Evolutionary conservation across 805 yeast species (phyloP), one percentile per base, ranked within the genome.

Genomic region (Blastobotrys americana): DNA sequence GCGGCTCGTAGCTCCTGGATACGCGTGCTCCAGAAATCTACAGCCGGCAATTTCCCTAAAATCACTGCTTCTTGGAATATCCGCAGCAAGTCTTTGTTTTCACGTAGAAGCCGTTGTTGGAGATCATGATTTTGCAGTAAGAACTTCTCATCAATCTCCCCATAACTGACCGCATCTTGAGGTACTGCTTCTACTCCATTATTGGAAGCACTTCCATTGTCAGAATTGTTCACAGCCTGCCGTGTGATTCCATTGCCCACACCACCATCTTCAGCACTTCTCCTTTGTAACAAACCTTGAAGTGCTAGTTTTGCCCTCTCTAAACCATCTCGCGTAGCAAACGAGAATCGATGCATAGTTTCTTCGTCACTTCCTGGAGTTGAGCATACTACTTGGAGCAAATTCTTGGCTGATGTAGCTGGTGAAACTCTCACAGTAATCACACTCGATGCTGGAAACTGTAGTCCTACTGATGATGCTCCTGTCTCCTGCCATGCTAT

Each of bases 11-110:
- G 64, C 20, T 83, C 71, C 55, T 86, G 85, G 8, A 88, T 69
- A 51, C 97, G 68, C 4, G 89, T 81, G 1, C 79, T 71, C 97
- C 97, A 89, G 63, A 89, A 89, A 55, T 88, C 87, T 34, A 76
- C 76, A 0, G 94, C 85, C 3, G 86, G 81, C 37, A 90, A 66
- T 15, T 85, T 83, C 6, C 66, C 66, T 5, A 52, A 44, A 49
- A 88, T 86, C 4, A 93, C 97, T 0, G 96, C 82, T 48, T 86
- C 95, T 39, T 89, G 81, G 60, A 93, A 93, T 2, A 83, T 78
- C 46, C 77, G 74, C 69, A 86, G 77, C 43, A 93, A 68, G 5
- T 66, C 67, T 41, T 80, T 76, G 57, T 88, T 84, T 48, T 82
- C 83, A 45, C 79, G 69, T 21, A 93, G 68, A 16, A 90, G 65